Evolutionary conservation across 768 basidiomycete species (phyloP).

Genomic region (Suillus placidus): DNA sequence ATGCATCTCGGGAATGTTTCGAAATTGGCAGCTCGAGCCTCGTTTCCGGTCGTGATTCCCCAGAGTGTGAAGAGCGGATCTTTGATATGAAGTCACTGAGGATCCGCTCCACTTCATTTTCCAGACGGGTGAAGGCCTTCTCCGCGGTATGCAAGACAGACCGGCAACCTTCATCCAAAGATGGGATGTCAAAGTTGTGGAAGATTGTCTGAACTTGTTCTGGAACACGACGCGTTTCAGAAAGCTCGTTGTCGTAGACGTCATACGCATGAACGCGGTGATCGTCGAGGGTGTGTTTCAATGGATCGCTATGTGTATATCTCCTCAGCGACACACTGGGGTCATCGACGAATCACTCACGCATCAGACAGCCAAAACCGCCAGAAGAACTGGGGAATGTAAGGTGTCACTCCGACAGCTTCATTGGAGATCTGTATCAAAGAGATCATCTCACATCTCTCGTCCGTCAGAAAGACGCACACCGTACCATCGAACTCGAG

Average conservation of each 20-base stretch:
- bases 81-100: slow-evolving; percentile 39
- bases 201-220: slow-evolving; percentile 43
- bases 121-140: slow-evolving; percentile 44
- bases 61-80: slow-evolving; percentile 29
- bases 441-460: neutral
- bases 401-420: slow-evolving; percentile 32
- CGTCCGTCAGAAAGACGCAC: neutral
- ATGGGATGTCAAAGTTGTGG: slow-evolving; percentile 40
- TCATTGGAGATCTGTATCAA: neutral
- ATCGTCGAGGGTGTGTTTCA: slow-evolving; percentile 33
- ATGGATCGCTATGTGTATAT: slow-evolving; percentile 23
- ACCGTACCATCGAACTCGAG: neutral
- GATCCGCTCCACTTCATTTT: slow-evolving; percentile 43
- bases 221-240: slow-evolving; percentile 45
- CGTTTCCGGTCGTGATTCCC: neutral
- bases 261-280: slow-evolving; percentile 55
- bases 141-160: slow-evolving; percentile 45
- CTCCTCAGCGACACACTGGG: neutral
- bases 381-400: slow-evolving; percentile 51
- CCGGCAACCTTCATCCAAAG: slow-evolving; percentile 39
- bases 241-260: slow-evolving; percentile 52
- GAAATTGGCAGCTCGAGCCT: slow-evolving; percentile 27
- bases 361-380: slow-evolving; percentile 50
- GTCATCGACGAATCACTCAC: slow-evolving; percentile 33
- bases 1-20: slow-evolving; percentile 34